Evolutionary conservation across 1,139 yeast genomes (phyloP), one percentile per base, ranked within the genome.

Genomic region (Protomyces pachydermus): DNA sequence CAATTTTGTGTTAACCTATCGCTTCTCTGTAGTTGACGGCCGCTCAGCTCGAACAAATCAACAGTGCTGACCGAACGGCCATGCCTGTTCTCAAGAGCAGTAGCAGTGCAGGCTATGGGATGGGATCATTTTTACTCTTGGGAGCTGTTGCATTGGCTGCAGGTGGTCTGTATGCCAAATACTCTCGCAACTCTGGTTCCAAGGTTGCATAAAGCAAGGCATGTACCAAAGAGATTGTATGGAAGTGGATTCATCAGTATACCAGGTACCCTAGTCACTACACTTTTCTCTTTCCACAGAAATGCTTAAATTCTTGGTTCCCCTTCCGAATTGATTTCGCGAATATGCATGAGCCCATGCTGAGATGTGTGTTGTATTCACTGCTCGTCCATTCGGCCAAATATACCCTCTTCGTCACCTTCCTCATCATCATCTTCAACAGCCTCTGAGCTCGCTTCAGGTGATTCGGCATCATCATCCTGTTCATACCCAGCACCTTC

Each of bases 391-490:
- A 58, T 58, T 3, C 62, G 45, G 12, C 62, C 62, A 45, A 58
- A 58, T 37, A 58, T 58, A n/a, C 54, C 61, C 39, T 57, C 55
- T 12, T 56, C 61, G n/a, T 58, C 62, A 25, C 54, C 62, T 20
- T 58, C 62, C 34, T 58, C 61, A 3, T 58, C 62, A 38, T 58
- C 62, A 18, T 58, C 62, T 10, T 58, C 62, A 10, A 58, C 52
- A 12, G 62, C 56, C 23, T 37, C 54, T 38, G 56, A 51, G 12
- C 56, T 51, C 14, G 56, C 56, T 38, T 51, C 62, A 6, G 56
- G 56, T 28, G 56, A 51, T 20, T 58, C 62, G 39, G 54, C 54
- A 28, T 58, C 62, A 32, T 58, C 62, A 38, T 56, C 60, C 14
- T 56, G 54, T 12, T 58, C 62, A 10, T 56, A 51, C 35, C 54